Evolutionary conservation across 176 grass and related monocot species (phyloP), one percentile per base, ranked within the genome.

Genomic region (Poa pratensis): DNA sequence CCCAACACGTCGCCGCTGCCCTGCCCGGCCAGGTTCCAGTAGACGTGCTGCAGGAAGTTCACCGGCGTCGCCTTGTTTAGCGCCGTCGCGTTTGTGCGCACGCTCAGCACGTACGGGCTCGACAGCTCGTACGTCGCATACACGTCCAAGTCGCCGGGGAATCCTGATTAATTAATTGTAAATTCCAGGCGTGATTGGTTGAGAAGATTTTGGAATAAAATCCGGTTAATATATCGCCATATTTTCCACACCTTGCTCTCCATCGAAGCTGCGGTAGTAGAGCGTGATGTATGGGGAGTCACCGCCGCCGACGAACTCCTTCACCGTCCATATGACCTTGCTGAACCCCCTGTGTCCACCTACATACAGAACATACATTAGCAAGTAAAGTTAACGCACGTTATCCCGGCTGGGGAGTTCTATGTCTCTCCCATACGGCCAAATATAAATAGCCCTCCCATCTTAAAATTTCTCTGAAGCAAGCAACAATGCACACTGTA

Each of bases 111-210:
- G 77, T 91, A 91, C 0, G 88, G 67, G 1, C 37, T 30, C 4
- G 91, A 86, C 14, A 97, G 72, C 30, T 91, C 78, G 82, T 97
- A 97, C 27, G 92, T 95, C 26, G 94, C 95, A 79, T 88, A 88
- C 40, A 72, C 90, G 76, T 97, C 92, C 2, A 97, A 26, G 27
- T 59, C 87, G 0, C 95, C 95, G 0, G 95, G 95, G 83, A 97
- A 93, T 3, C 92, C 91, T 95, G 87, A 24, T 67, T 6, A 27
- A 24, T 48, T 13, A 0, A 50, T 50, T 15, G 49, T 15, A 1
- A 49, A 3, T 49, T 49, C 48, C 14, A 51, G 18, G 28, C 15
- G 37, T 81, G 6, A 32, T 32, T 16, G 2, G 3, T 72, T 15
- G 20, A 73, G 7, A 24, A 48, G 20, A 48, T 14, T 49, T 49